Conservation (phyloP, 2,329 filamentous ascomycete species). For the Botrytis cinerea region DNA sequence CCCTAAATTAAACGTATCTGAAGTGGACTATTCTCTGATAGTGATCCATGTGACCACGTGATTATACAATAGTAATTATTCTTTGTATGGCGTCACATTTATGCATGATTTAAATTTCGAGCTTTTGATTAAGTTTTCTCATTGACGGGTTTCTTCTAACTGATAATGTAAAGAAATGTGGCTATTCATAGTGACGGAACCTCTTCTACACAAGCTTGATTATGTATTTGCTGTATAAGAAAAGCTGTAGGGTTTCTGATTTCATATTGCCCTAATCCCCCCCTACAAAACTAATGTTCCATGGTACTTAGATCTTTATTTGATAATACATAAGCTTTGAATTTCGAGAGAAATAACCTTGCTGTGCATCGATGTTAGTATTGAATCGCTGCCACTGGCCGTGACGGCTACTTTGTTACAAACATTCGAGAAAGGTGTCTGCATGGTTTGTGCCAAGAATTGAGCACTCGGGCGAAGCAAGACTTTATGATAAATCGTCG, state of each 20-base stretch:
- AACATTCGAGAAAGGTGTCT: neutral
- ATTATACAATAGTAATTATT: neutral
- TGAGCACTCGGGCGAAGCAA: neutral
- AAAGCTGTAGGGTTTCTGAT: neutral
- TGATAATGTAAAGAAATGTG: no score
- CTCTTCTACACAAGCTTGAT: neutral
- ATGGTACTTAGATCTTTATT: no score
- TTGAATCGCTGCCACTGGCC: no score
- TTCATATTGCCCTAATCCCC: neutral
- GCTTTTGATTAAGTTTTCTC: neutral
- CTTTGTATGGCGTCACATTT: neutral
- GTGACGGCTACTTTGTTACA: neutral
- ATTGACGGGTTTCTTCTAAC: neutral
- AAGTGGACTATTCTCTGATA: neutral
- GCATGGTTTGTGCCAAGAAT: neutral
- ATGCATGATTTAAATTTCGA: neutral
- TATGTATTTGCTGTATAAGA: neutral
- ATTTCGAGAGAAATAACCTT: neutral
- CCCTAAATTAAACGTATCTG: neutral
- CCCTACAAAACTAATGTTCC: no score
- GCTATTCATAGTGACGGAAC: neutral
- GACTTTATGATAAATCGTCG: no score
- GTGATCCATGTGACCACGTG: accelerated
- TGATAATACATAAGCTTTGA: no score
- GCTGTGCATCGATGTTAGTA: neutral